phyloP scores from a whole-genome alignment of 352 stramenopile genomes.

The Phytophthora citrophthora region DNA sequence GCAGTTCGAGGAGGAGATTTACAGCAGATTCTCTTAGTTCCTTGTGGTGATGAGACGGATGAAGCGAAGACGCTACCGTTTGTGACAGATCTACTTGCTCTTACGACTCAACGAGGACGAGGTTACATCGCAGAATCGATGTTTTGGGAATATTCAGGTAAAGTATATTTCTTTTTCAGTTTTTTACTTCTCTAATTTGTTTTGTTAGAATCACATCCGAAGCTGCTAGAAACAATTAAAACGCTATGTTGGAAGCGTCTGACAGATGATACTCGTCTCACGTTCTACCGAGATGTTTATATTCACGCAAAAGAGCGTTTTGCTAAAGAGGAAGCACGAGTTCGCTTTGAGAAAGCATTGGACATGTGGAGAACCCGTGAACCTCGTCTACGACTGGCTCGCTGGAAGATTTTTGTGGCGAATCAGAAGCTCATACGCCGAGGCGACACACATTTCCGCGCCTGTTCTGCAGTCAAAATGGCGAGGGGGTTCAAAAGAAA shows the following conservation, averaged over 20 bases:
- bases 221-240: conserved; percentile 40
- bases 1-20: conserved; percentile 35
- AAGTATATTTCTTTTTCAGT: neutral
- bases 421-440: conserved; percentile 34
- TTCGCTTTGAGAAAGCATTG: conserved; percentile 39
- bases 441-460: conserved; percentile 40
- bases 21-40: conserved; percentile 35
- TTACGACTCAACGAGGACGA: conserved; percentile 6
- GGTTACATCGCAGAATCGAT: conserved; percentile 21
- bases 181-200: neutral
- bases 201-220: conserved; percentile 28
- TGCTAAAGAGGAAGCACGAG: conserved; percentile 41
- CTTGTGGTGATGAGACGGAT: conserved; percentile 45
- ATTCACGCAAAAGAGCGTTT: conserved; percentile 44
- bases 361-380: conserved; percentile 57
- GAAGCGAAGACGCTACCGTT: conserved; percentile 46
- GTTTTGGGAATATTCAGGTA: conserved; percentile 26
- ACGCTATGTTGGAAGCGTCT: conserved; percentile 57
- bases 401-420: conserved; percentile 58
- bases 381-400: conserved; percentile 43
- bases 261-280: conserved; percentile 63
- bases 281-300: conserved; percentile 61
- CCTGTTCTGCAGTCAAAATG: conserved; percentile 24
- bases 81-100: conserved; percentile 29
- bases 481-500: conserved; percentile 34